Conservation (phyloP, 345 rosid species). For the Cardamine resedifolia region DNA sequence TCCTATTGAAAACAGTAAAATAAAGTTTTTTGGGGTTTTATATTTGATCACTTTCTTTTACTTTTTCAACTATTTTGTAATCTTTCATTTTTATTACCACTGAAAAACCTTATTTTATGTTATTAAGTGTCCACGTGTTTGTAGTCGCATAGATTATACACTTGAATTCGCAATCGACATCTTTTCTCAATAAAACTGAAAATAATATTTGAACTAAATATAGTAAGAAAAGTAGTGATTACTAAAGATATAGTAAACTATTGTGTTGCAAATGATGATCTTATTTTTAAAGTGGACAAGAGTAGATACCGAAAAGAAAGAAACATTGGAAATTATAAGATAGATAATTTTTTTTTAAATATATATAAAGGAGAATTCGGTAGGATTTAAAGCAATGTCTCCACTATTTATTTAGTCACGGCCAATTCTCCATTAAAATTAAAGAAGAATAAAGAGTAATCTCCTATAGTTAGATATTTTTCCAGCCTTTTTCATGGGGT, state of each 20-base stretch:
- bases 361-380: background rate
- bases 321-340: background rate
- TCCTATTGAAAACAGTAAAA: background rate
- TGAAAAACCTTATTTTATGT: background rate
- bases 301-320: background rate
- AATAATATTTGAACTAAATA: background rate
- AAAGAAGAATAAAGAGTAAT: conserved; percentile 29
- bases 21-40: background rate
- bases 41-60: background rate
- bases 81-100: background rate
- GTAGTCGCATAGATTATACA: background rate
- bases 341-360: no score
- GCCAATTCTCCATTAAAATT: conserved; percentile 30
- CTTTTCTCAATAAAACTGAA: background rate
- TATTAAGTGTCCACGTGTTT: background rate
- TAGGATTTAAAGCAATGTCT: conserved; percentile 6
- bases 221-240: background rate
- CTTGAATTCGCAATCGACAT: background rate
- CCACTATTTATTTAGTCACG: background rate
- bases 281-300: background rate
- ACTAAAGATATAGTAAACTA: background rate
- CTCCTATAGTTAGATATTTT: conserved; percentile 26
- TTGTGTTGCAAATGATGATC: background rate
- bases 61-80: background rate
- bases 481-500: conserved; percentile 37